These are phyloP conservation scores for Thamnidium elegans DNA, from an alignment of 192 early-diverging fungal species.

Conservation along the genomic window DNA sequence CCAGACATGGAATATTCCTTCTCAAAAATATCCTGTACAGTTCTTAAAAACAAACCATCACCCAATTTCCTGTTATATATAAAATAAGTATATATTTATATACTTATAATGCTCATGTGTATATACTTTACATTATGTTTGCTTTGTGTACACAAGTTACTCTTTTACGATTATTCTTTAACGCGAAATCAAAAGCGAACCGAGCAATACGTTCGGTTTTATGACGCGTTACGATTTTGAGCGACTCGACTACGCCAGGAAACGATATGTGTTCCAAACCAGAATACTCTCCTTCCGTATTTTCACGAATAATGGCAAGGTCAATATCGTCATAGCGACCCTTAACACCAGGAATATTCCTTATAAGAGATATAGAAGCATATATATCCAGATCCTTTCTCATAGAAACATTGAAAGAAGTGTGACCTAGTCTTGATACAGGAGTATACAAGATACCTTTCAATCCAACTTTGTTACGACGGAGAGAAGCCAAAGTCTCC, in stretches of 20 bases:
- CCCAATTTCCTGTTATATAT: conserved; percentile 74
- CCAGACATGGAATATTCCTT: conserved; percentile 85
- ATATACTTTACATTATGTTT: conserved; percentile 84
- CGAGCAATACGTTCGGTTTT: conserved; percentile 99
- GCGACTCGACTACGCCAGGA: conserved; percentile 96
- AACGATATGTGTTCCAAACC: conserved; percentile 97
- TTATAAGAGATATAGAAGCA: conserved; percentile 88
- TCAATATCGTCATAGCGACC: conserved; percentile 91
- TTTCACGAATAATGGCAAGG: conserved; percentile 98
- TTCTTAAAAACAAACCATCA: conserved; percentile 96
- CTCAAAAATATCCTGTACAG: conserved; percentile 82
- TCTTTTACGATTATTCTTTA: conserved; percentile 96
- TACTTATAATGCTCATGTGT: too few relatives aligned
- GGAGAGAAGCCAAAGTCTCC: conserved; percentile 86
- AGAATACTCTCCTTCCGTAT: conserved; percentile 99
- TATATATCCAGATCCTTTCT: conserved; percentile 98
- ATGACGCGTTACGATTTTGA: conserved; percentile 93
- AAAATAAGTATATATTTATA: too few relatives aligned
- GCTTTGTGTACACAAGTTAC: conserved; percentile 99
- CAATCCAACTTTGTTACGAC: conserved; percentile 93
- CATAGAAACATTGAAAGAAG: conserved; percentile 94
- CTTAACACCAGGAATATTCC: conserved; percentile 85
- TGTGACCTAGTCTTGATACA: conserved; percentile 76
- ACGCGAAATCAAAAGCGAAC: conserved; percentile 97
- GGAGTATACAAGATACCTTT: conserved; percentile 95